These are phyloP conservation scores for Heteromeles arbutifolia DNA, from an alignment of 306 rosid genomes.

Conservation along the genomic window DNA sequence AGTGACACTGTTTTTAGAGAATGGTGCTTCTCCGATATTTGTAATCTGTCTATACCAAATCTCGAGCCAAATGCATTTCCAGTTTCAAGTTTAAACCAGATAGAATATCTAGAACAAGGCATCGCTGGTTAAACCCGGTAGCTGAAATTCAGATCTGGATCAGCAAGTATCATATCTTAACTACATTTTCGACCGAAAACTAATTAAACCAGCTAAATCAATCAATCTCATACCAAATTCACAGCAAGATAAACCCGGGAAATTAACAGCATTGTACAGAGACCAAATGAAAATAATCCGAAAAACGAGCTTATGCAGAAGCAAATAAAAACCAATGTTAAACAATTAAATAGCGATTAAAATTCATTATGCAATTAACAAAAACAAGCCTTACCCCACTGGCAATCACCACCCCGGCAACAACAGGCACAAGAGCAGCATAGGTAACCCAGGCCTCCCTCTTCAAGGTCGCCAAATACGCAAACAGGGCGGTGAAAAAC, in stretches of 20 bases:
- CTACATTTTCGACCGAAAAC: slow-evolving; percentile 4
- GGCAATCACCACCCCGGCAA: slow-evolving; percentile 95
- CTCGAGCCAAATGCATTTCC: neutral
- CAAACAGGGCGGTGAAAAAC: slow-evolving; percentile 86
- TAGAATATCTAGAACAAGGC: slow-evolving; percentile 15
- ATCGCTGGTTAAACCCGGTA: neutral
- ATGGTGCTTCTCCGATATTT: neutral
- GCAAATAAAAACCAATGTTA: neutral
- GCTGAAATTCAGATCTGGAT: slow-evolving; percentile 45
- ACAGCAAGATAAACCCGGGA: neutral
- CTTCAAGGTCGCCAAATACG: slow-evolving; percentile 78
- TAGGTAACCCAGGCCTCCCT: slow-evolving; percentile 93
- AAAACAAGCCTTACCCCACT: slow-evolving; percentile 71
- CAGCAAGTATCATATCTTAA: slow-evolving; percentile 2
- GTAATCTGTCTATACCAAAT: neutral
- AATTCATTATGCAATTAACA: slow-evolving; percentile 1
- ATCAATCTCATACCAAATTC: neutral
- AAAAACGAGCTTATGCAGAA: neutral
- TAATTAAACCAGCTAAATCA: neutral
- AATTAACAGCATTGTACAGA: neutral
- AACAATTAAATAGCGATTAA: neutral
- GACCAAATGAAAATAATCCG: neutral
- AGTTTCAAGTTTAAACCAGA: neutral
- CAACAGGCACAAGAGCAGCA: slow-evolving; percentile 95
- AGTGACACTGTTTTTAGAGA: neutral